phyloP scores from a whole-genome alignment of 305 asterid genomes.

The Fraxinus ornus region DNA sequence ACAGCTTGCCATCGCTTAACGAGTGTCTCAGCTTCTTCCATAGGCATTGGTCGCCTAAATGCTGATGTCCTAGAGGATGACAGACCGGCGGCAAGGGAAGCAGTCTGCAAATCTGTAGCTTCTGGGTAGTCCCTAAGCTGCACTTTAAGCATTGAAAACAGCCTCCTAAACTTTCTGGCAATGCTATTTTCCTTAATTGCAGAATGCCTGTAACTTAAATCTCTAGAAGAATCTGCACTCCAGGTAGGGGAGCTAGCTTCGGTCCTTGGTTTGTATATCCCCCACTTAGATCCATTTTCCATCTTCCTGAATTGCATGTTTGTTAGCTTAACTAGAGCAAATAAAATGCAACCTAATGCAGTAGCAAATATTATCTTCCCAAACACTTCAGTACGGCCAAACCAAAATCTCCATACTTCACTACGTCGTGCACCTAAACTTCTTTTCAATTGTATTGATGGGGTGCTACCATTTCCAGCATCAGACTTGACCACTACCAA shows the following conservation, averaged over 20 bases:
- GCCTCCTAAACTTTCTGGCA: constrained; percentile 43
- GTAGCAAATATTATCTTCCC: constrained; percentile 61
- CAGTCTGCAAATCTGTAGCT: constrained; percentile 42
- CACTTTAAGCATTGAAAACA: constrained; percentile 45
- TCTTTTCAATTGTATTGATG: constrained; percentile 67
- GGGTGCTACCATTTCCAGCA: constrained; percentile 43
- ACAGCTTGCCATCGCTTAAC: constrained; percentile 87
- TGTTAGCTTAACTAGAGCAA: constrained; percentile 50
- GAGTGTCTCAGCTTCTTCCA: constrained; percentile 90
- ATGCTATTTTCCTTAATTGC: constrained; percentile 42
- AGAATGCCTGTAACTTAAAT: constrained; percentile 32
- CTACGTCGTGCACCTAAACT: constrained; percentile 66
- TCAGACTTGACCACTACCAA: constrained; percentile 44
- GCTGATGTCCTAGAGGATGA: constrained; percentile 49
- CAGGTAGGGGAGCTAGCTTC: constrained; percentile 38
- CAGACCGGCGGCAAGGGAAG: constrained; percentile 65
- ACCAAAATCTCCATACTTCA: constrained; percentile 60
- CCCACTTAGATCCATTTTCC: constrained; percentile 49
- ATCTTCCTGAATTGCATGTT: constrained; percentile 52
- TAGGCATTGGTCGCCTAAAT: constrained; percentile 65
- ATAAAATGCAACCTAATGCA: constrained; percentile 63
- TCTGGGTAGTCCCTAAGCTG: constrained; percentile 43
- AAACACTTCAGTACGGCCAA: constrained; percentile 39
- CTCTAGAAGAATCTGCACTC: constrained; percentile 39
- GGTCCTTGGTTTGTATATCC: constrained; percentile 35